Conservation (phyloP, 768 basidiomycete genomes). For the Artomyces pyxidatus region DNA sequence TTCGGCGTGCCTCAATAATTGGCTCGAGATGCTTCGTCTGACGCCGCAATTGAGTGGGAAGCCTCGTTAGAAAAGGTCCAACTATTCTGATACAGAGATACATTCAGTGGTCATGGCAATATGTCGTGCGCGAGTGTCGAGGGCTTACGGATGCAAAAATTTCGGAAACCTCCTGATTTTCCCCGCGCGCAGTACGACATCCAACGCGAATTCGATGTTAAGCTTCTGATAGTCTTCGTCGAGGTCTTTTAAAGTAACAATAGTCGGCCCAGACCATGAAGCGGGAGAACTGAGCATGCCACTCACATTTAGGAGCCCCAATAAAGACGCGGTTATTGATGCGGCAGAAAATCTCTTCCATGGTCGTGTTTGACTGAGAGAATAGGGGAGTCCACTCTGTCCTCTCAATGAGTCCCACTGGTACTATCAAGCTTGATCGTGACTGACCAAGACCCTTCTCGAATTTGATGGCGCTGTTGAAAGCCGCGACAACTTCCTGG, state of each 20-base stretch:
- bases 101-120: too few relatives aligned
- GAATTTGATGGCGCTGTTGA: slow-evolving; percentile 29
- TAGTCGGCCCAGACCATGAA: neutral
- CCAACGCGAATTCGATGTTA: slow-evolving; percentile 28
- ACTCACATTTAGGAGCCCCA: slow-evolving; percentile 34
- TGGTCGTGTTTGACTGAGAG: slow-evolving; percentile 19
- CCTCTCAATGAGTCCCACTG: too few relatives aligned
- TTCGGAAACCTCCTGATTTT: slow-evolving; percentile 32
- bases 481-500: slow-evolving; percentile 36
- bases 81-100: too few relatives aligned
- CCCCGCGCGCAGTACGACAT: slow-evolving; percentile 24
- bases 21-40: slow-evolving; percentile 23
- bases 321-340: slow-evolving; percentile 38
- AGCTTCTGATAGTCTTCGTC: slow-evolving; percentile 32
- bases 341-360: slow-evolving; percentile 29
- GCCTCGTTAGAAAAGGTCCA: too few relatives aligned
- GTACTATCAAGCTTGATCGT: too few relatives aligned
- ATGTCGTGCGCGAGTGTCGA: too few relatives aligned
- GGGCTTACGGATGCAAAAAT: slow-evolving; percentile 36
- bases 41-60: slow-evolving; percentile 13
- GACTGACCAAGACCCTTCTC: slow-evolving; percentile 9
- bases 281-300: neutral
- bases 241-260: slow-evolving; percentile 24
- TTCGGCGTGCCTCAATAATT: slow-evolving; percentile 2
- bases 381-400: too few relatives aligned